Conservation (phyloP, 768 basidiomycete genomes). For the Mrakia hoshinonis region DNA sequence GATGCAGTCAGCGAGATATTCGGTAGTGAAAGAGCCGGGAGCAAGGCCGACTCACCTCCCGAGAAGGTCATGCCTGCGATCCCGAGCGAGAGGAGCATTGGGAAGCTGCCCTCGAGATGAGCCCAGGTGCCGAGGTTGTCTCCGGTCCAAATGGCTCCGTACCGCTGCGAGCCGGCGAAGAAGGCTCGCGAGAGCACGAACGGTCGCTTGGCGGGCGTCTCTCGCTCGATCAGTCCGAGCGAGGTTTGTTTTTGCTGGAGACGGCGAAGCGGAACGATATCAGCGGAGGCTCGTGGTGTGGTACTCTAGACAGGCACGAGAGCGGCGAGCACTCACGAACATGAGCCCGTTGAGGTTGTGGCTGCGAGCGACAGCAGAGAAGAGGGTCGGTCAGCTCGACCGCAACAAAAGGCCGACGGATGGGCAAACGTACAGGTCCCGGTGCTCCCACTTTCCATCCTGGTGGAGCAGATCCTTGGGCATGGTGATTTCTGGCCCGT, state of each 20-base stretch:
- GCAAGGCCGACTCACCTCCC: conserved; percentile 60
- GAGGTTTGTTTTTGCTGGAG: conserved; percentile 70
- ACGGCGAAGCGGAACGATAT: background rate
- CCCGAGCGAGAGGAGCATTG: conserved; percentile 82
- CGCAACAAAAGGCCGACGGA: background rate
- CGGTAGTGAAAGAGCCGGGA: background rate
- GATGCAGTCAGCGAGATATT: background rate
- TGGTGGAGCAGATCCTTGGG: conserved; percentile 69
- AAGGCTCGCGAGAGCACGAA: conserved; percentile 94
- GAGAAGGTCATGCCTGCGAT: conserved; percentile 85
- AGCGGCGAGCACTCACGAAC: conserved; percentile 43
- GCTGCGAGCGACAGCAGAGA: background rate
- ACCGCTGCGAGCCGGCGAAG: conserved; percentile 89
- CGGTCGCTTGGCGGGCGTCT: conserved; percentile 67
- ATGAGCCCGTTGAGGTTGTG: conserved; percentile 99
- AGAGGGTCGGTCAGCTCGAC: background rate
- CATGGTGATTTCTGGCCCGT: conserved; percentile 90
- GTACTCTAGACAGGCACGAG: no score
- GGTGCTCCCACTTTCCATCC: conserved; percentile 87
- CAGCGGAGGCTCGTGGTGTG: no score
- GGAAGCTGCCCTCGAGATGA: conserved; percentile 84
- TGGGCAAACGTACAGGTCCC: conserved; percentile 52
- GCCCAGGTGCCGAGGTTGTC: conserved; percentile 98
- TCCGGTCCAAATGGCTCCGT: conserved; percentile 97
- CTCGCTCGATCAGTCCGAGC: conserved; percentile 67